Conservation (phyloP, 2,329 filamentous ascomycete genomes). For the Chalaropsis ovoidea region DNA sequence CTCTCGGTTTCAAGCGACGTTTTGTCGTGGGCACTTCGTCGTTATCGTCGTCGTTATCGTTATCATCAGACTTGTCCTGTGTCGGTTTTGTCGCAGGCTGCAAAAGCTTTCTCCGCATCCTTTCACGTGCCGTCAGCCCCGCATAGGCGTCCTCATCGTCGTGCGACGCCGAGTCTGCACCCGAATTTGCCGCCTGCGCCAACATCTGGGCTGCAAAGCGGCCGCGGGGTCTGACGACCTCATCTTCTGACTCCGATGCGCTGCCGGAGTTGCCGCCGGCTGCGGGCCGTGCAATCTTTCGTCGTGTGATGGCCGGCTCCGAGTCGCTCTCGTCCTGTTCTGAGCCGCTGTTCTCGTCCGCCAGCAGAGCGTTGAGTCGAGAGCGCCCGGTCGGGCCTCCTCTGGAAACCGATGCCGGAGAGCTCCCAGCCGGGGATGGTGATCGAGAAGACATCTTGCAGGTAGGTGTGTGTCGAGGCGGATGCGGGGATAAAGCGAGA, state of each 20-base stretch:
- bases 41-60: constrained; percentile 34
- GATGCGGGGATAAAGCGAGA: not conserved
- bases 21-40: constrained; percentile 27
- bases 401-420: not conserved
- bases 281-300: not conserved
- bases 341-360: constrained; percentile 41
- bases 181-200: constrained; percentile 29
- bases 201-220: constrained; percentile 56
- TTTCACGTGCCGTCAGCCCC: constrained; percentile 20
- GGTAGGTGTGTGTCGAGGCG: not conserved
- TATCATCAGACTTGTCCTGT: constrained; percentile 32
- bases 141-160: constrained; percentile 33
- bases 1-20: constrained; percentile 25
- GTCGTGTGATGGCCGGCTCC: constrained; percentile 1
- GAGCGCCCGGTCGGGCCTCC: constrained; percentile 40
- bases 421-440: constrained; percentile 15
- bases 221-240: constrained; percentile 45
- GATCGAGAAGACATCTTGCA: constrained; percentile 21
- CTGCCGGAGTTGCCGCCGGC: not conserved
- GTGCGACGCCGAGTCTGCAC: constrained; percentile 37
- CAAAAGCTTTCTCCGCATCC: constrained; percentile 18
- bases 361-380: constrained; percentile 47
- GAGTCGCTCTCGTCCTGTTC: constrained; percentile 34
- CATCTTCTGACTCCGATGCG: constrained; percentile 29
- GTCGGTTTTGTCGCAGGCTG: constrained; percentile 29